Percentiles rank a stretch among this genome's conserved stretches.
These are phyloP conservation scores for Botrytis aclada DNA, from an alignment of 2,329 filamentous ascomycete species.

Conservation along the genomic window DNA sequence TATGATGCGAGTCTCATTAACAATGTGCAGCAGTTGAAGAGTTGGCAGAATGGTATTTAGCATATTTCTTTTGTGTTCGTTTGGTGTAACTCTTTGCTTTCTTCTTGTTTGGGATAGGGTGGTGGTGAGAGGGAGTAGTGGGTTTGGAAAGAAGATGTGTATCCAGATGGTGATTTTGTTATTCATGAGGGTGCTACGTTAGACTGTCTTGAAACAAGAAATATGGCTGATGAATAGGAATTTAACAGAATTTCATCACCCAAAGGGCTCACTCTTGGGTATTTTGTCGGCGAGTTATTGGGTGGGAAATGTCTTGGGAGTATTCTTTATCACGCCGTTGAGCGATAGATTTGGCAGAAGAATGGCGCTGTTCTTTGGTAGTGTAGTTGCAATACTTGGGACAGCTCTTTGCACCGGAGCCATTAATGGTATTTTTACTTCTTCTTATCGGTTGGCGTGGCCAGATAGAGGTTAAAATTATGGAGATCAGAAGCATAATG, in stretches of 20 bases:
- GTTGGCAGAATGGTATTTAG: constrained; percentile 23
- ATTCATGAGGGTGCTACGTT: background rate
- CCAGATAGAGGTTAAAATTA: background rate
- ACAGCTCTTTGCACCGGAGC: constrained; percentile 17
- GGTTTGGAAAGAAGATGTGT: too few relatives aligned
- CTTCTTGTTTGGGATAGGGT: background rate
- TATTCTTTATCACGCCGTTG: constrained; percentile 25
- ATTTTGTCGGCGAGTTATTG: constrained; percentile 25
- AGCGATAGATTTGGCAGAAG: constrained; percentile 16
- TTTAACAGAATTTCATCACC: constrained; percentile 25
- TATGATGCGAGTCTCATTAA: constrained; percentile 26
- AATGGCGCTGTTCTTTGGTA: constrained; percentile 17
- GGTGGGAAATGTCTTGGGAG: constrained; percentile 27
- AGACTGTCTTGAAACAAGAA: background rate
- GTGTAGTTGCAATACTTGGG: constrained; percentile 15
- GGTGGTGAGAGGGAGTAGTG: background rate
- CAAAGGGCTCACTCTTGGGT: constrained; percentile 22
- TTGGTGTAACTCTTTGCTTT: background rate
- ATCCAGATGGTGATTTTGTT: background rate
- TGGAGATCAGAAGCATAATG: background rate
- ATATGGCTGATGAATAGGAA: background rate
- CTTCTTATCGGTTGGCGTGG: background rate
- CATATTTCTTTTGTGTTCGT: background rate
- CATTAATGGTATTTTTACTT: constrained; percentile 4
- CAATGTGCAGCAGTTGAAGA: constrained; percentile 25